A percentile compares a stretch with the other conserved stretches of the same genome.
Evolutionary conservation across 257 asterid species (phyloP).

Genomic region (Forsythia viridissima): DNA sequence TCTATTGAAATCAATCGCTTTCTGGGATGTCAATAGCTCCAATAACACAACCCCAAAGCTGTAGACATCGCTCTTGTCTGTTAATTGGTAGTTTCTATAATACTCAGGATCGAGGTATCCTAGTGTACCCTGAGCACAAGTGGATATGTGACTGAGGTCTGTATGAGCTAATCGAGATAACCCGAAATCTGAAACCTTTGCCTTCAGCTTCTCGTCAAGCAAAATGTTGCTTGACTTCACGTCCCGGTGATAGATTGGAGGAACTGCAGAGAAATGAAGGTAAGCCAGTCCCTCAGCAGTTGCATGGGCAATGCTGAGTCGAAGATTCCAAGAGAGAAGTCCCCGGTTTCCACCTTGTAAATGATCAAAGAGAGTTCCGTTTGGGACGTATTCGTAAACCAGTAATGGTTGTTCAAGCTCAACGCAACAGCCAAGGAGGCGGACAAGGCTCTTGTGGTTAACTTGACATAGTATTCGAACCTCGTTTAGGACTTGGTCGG

Average conservation of each 20-base stretch:
- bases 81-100: conserved; percentile 76
- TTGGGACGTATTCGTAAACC: conserved; percentile 72
- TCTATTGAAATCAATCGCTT: conserved; percentile 76
- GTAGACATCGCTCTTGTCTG: conserved; percentile 92
- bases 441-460: conserved; percentile 77
- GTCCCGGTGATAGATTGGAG: conserved; percentile 87
- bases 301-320: conserved; percentile 67
- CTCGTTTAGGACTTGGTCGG: conserved; percentile 88
- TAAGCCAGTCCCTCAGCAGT: conserved; percentile 90
- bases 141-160: conserved; percentile 82
- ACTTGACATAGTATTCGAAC: conserved; percentile 90
- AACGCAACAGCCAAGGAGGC: conserved; percentile 88
- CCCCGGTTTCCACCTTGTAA: conserved; percentile 38
- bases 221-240: conserved; percentile 91
- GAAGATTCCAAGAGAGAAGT: conserved; percentile 46
- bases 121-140: conserved; percentile 94
- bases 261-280: conserved; percentile 85
- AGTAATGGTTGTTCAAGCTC: conserved; percentile 88
- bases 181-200: conserved; percentile 86
- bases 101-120: conserved; percentile 97
- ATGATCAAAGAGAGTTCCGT: conserved; percentile 70
- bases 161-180: conserved; percentile 82
- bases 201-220: conserved; percentile 65
- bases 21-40: conserved; percentile 89
- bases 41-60: conserved; percentile 85